These are phyloP conservation scores for Lophiostoma macrostomum DNA, from an alignment of 495 filamentous ascomycete species.

Conservation along the genomic window DNA sequence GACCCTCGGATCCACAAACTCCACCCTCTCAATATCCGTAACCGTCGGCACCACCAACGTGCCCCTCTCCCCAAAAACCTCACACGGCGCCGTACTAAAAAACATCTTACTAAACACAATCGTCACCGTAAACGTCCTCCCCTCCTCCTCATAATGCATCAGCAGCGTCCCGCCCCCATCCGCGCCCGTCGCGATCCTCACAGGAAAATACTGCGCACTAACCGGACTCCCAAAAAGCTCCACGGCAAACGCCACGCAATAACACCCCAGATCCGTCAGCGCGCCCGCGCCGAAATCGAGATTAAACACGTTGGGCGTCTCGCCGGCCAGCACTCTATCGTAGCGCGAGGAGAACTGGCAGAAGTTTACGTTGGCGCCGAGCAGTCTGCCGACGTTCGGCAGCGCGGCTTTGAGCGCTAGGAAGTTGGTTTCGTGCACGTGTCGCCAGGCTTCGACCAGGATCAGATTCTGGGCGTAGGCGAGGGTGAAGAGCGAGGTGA, in stretches of 20 bases:
- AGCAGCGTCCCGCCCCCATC: slow-evolving; percentile 39
- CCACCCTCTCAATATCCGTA: slow-evolving; percentile 39
- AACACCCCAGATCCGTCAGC: slow-evolving; percentile 80
- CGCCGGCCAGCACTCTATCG: slow-evolving; percentile 48
- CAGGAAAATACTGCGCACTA: slow-evolving; percentile 40
- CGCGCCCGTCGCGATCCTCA: slow-evolving; percentile 36
- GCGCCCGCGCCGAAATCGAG: slow-evolving; percentile 72
- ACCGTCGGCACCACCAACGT: slow-evolving; percentile 37
- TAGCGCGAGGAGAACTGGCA: slow-evolving; percentile 38
- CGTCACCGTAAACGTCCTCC: slow-evolving; percentile 38
- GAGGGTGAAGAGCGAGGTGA: slow-evolving; percentile 63
- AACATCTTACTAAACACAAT: slow-evolving; percentile 37
- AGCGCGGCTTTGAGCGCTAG: slow-evolving; percentile 67
- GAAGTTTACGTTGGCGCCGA: slow-evolving; percentile 39
- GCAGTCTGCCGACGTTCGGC: slow-evolving; percentile 60
- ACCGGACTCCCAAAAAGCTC: slow-evolving; percentile 74
- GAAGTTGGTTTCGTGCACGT: slow-evolving; percentile 63
- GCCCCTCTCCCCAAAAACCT: slow-evolving; percentile 41
- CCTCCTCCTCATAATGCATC: slow-evolving; percentile 36
- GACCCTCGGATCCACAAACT: slow-evolving; percentile 31
- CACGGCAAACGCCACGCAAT: slow-evolving; percentile 79
- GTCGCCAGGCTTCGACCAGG: slow-evolving; percentile 40
- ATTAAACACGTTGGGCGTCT: slow-evolving; percentile 84
- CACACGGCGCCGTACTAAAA: slow-evolving; percentile 29
- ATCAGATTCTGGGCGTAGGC: slow-evolving; percentile 51